These are phyloP conservation scores for Globisporangium viniferum DNA, from an alignment of 352 stramenopile genomes.

Conservation along the genomic window DNA sequence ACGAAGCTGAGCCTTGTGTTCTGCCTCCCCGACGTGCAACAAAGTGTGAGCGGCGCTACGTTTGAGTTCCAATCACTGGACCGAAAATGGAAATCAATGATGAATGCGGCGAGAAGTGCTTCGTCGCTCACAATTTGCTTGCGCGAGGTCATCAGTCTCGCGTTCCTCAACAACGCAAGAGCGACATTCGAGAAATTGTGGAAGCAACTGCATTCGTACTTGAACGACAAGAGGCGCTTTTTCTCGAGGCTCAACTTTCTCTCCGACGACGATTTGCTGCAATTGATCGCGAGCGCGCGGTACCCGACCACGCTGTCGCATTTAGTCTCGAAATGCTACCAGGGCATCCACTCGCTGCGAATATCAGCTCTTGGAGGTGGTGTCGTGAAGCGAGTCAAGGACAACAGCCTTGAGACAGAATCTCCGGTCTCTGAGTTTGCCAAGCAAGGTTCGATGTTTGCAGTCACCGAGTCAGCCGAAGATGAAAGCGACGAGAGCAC, in stretches of 20 bases:
- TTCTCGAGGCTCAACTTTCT: conserved; percentile 67
- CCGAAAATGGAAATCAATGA: conserved; percentile 71
- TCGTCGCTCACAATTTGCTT: conserved; percentile 54
- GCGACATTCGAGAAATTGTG: conserved; percentile 52
- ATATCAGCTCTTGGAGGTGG: conserved; percentile 17
- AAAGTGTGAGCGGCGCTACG: conserved; percentile 47
- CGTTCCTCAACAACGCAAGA: conserved; percentile 42
- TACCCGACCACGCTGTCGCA: conserved; percentile 28
- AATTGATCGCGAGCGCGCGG: conserved; percentile 47
- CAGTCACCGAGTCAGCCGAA: conserved; percentile 6
- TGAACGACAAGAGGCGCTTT: conserved; percentile 54
- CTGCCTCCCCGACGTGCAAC: conserved; percentile 46
- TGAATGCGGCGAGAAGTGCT: conserved; percentile 45
- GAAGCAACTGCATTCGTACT: conserved; percentile 47
- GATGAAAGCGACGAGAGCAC: conserved; percentile 12
- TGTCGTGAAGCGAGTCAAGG: background rate
- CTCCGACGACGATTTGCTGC: conserved; percentile 57
- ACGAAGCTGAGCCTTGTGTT: conserved; percentile 48
- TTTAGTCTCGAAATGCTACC: conserved; percentile 54
- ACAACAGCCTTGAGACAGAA: background rate
- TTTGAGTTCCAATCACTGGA: conserved; percentile 62
- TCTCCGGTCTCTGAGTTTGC: background rate
- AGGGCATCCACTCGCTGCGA: conserved; percentile 33
- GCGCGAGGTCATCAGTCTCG: conserved; percentile 50
- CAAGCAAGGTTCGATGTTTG: conserved; percentile 2